phyloP scores from a whole-genome alignment of 345 rosid species.

The Xanthoceras sorbifolium region DNA sequence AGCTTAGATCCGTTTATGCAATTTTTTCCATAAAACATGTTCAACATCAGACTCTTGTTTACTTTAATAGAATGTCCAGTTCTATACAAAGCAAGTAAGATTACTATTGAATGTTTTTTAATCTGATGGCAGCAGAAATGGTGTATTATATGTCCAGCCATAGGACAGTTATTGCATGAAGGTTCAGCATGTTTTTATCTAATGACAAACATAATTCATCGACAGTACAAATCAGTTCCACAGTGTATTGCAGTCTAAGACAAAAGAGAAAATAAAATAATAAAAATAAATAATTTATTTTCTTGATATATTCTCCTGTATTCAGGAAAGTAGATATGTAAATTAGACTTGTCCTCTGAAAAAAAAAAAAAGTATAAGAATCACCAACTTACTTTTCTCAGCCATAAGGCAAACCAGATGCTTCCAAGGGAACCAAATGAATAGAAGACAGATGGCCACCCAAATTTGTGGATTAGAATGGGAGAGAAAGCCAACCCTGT shows the following conservation, averaged over 20 bases:
- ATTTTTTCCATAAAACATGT: neutral
- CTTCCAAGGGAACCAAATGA: slow-evolving; percentile 94
- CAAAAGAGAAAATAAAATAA: neutral
- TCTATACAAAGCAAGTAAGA: neutral
- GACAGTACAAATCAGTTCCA: neutral
- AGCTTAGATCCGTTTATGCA: slow-evolving; percentile 3
- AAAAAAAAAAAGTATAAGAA: slow-evolving; percentile 16
- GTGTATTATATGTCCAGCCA: neutral
- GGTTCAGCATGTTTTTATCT: neutral
- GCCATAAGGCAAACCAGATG: slow-evolving; percentile 86
- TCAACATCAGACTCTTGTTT: neutral
- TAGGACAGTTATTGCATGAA: neutral
- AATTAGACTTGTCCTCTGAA: neutral
- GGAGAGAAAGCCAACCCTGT: slow-evolving; percentile 90
- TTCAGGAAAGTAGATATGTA: neutral
- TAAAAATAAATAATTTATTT: neutral
- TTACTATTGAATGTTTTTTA: neutral
- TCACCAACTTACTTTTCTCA: slow-evolving; percentile 51
- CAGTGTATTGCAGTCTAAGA: neutral
- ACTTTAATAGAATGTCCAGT: neutral
- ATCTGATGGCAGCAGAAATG: slow-evolving; percentile 15
- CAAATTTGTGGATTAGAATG: slow-evolving; percentile 72
- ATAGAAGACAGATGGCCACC: slow-evolving; percentile 97
- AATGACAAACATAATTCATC: neutral
- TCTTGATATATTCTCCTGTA: too few relatives aligned